Percentiles rank a stretch among this genome's conserved stretches.
phyloP scores from a whole-genome alignment of 306 rosid species.

The Herpetospermum pedunculosum region DNA sequence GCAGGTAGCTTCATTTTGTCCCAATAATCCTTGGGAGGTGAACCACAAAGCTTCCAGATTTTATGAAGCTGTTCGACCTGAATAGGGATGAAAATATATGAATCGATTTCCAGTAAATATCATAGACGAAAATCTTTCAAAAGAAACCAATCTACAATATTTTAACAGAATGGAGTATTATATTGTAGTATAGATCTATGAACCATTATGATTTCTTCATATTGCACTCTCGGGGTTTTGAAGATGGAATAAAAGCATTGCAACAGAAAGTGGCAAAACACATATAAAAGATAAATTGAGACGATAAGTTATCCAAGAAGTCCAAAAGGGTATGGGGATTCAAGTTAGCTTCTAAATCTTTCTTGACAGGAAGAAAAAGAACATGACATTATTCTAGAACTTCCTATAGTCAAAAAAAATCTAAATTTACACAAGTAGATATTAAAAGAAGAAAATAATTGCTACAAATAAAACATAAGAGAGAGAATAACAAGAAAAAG shows the following conservation, averaged over 20 bases:
- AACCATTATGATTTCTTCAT: slow-evolving; percentile 2
- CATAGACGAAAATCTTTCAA: neutral
- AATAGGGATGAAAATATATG: slow-evolving; percentile 3
- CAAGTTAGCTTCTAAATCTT: neutral
- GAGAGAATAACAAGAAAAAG: neutral
- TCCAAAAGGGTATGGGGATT: neutral
- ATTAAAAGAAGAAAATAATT: neutral
- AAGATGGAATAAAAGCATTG: neutral
- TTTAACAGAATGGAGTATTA: neutral
- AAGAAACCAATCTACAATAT: neutral
- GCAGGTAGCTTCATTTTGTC: slow-evolving; percentile 38
- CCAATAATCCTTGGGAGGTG: slow-evolving; percentile 63
- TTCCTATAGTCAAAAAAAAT: neutral
- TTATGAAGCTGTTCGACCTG: slow-evolving; percentile 76
- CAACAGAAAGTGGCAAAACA: neutral
- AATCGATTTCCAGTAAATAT: neutral
- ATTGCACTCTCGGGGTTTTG: neutral
- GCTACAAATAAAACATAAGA: neutral
- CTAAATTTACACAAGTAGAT: neutral
- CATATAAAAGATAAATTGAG: neutral
- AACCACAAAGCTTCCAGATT: slow-evolving; percentile 77
- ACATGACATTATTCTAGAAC: neutral
- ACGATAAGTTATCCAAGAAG: neutral
- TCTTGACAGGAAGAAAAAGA: neutral
- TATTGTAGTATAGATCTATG: neutral